phyloP scores from a whole-genome alignment of 164 flowering plant genomes.

The Kalanchoe fedtschenkoi region DNA sequence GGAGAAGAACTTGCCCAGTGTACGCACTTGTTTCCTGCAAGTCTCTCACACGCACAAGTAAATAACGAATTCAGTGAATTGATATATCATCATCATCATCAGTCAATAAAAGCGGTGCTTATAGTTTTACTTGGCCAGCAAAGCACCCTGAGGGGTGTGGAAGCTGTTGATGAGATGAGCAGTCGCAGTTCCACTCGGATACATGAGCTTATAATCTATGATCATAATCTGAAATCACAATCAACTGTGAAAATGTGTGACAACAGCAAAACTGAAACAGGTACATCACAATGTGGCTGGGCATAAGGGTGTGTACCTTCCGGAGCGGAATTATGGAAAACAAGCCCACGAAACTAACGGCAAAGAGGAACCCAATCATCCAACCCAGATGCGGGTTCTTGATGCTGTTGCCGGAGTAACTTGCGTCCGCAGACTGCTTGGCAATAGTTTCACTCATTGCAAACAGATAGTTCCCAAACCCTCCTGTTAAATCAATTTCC shows the following conservation, averaged over 20 bases:
- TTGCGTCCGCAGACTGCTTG: constrained; percentile 19
- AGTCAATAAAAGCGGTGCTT: no score
- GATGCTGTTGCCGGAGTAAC: constrained; percentile 19
- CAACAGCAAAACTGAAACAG: background rate
- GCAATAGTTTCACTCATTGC: constrained; percentile 40
- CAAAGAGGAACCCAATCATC: constrained; percentile 40
- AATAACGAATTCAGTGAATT: background rate
- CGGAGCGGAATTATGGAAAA: constrained; percentile 43
- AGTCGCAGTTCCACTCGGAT: constrained; percentile 47
- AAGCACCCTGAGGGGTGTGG: constrained; percentile 42
- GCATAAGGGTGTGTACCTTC: constrained; percentile 20
- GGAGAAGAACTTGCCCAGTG: constrained; percentile 20
- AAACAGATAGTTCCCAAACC: constrained; percentile 31
- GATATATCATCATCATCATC: no score
- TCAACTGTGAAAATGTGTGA: no score
- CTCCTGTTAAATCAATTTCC: constrained; percentile 15
- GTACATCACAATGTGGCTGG: background rate
- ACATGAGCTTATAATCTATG: constrained; percentile 30
- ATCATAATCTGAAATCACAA: constrained; percentile 28
- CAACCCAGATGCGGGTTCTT: constrained; percentile 31
- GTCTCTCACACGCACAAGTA: no score
- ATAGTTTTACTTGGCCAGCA: constrained; percentile 28
- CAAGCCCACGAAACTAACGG: constrained; percentile 51
- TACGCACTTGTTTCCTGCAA: constrained; percentile 30
- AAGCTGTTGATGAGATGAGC: constrained; percentile 47